A percentile compares a stretch with the other conserved stretches of the same genome.
These are phyloP conservation scores for Lactifluus piperatus DNA, from an alignment of 768 basidiomycete species.

Conservation along the genomic window DNA sequence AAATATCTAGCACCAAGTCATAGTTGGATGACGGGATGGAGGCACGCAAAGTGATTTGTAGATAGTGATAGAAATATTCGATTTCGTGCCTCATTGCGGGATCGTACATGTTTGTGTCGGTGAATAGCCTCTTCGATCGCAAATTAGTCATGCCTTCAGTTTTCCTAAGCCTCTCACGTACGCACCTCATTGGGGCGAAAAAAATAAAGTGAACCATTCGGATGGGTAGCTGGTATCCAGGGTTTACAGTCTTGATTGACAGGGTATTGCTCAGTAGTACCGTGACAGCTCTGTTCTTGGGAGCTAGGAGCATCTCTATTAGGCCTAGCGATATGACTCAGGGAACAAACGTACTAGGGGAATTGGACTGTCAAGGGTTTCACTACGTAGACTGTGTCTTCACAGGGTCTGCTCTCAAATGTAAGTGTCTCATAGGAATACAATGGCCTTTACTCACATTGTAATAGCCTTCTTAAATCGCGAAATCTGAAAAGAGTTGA, in stretches of 20 bases:
- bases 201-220: slow-evolving; percentile 56
- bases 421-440: background rate
- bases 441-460: background rate
- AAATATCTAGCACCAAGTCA: slow-evolving; percentile 15
- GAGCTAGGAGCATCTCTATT: background rate
- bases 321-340: background rate
- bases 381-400: background rate
- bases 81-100: slow-evolving; percentile 27
- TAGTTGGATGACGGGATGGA: slow-evolving; percentile 17
- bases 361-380: background rate
- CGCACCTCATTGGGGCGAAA: slow-evolving; percentile 38
- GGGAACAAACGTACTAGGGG: background rate
- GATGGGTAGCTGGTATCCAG: slow-evolving; percentile 45
- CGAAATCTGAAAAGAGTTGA: slow-evolving; percentile 8
- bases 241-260: background rate
- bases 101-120: slow-evolving; percentile 45
- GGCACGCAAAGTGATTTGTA: slow-evolving; percentile 12
- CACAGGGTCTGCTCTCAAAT: background rate
- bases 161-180: background rate
- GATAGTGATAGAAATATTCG: slow-evolving; percentile 22
- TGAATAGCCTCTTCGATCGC: slow-evolving; percentile 36
- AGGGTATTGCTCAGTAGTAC: background rate
- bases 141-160: background rate
- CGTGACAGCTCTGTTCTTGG: background rate
- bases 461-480: background rate